These are phyloP conservation scores for Microsporum canis DNA, from an alignment of 2,329 filamentous ascomycete genomes.

Conservation along the genomic window DNA sequence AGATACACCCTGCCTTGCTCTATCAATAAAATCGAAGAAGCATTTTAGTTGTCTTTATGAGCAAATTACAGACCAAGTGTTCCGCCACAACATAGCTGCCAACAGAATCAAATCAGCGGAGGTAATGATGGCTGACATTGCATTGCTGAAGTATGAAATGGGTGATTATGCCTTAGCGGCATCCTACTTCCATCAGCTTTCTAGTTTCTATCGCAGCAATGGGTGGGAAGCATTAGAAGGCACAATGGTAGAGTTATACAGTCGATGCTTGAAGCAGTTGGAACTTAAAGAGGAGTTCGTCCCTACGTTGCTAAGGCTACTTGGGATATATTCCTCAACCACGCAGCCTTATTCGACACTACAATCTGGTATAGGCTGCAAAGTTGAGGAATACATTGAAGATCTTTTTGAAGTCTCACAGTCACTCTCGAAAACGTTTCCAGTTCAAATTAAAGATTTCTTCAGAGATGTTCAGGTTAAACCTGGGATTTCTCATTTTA, in stretches of 20 bases:
- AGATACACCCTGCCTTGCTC: conserved; percentile 46
- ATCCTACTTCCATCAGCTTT: conserved; percentile 64
- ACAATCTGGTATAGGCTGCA: conserved; percentile 2
- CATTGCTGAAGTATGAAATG: conserved; percentile 66
- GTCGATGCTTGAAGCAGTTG: conserved; percentile 66
- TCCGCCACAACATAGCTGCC: conserved; percentile 71
- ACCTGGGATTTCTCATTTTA: conserved; percentile 56
- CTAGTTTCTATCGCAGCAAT: conserved; percentile 64
- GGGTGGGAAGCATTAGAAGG: conserved; percentile 72
- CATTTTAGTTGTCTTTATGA: conserved; percentile 60
- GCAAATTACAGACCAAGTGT: conserved; percentile 69
- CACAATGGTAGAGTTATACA: conserved; percentile 76
- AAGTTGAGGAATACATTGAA: conserved; percentile 27
- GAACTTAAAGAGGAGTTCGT: conserved; percentile 69
- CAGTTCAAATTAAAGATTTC: conserved; percentile 59
- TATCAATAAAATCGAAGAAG: conserved; percentile 50
- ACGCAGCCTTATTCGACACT: conserved; percentile 21
- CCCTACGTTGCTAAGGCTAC: conserved; percentile 59
- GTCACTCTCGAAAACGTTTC: conserved; percentile 49
- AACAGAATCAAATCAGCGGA: conserved; percentile 68
- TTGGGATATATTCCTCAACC: conserved; percentile 28
- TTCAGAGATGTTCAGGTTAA: conserved; percentile 60
- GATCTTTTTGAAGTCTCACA: conserved; percentile 39
- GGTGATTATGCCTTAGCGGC: conserved; percentile 64
- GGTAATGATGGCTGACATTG: conserved; percentile 70